A percentile compares a stretch with the other conserved stretches of the same genome.
Conservation (phyloP, 2,329 filamentous ascomycete genomes). For the Dactylonectria estremocensis region DNA sequence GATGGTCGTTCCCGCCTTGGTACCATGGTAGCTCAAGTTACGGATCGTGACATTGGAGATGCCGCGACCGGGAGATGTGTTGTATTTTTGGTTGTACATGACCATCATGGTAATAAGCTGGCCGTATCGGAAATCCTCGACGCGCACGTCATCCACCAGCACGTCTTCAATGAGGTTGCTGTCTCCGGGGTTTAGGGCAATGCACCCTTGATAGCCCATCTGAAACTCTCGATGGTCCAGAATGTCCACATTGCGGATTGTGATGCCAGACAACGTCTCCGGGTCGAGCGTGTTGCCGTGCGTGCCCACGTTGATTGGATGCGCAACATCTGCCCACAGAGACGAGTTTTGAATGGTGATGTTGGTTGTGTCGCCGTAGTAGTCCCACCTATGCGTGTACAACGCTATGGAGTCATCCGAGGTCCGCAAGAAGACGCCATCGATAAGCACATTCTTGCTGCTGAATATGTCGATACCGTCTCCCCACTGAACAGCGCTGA, state of each 20-base stretch:
- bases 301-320: constrained; percentile 13
- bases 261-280: neutral
- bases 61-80: neutral
- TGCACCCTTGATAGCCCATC: neutral
- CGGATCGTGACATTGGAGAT: neutral
- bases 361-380: constrained; percentile 15
- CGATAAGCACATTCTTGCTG: neutral
- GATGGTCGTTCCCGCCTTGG: neutral
- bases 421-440: neutral
- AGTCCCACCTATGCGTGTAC: constrained; percentile 10
- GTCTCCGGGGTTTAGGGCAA: neutral
- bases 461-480: neutral
- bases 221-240: neutral
- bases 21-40: neutral
- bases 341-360: constrained; percentile 14
- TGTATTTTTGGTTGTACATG: neutral
- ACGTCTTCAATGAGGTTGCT: neutral
- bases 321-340: constrained; percentile 11
- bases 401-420: constrained; percentile 20
- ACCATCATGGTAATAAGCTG: neutral
- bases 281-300: constrained; percentile 1
- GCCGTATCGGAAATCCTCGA: neutral
- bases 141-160: neutral
- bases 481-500: neutral
- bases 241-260: neutral